A percentile compares a stretch with the other conserved stretches of the same genome.
These are phyloP conservation scores for Herpotrichia juniperi DNA, from an alignment of 2,329 filamentous ascomycete species.

Conservation along the genomic window DNA sequence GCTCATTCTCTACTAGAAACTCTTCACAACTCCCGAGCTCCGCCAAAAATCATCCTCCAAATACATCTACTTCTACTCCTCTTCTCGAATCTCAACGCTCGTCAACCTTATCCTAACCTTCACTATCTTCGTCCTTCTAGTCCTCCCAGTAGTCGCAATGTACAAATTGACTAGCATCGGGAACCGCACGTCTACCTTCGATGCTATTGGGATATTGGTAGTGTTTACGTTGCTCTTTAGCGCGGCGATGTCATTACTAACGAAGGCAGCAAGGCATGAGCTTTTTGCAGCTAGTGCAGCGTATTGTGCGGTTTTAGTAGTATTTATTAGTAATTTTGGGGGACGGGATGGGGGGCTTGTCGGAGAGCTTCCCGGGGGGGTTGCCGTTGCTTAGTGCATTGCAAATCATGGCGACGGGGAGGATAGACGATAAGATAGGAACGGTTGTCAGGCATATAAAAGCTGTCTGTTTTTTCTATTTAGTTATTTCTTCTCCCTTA, in stretches of 20 bases:
- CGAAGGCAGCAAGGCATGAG: constrained; percentile 24
- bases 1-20: constrained; percentile 17
- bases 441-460: too few relatives aligned
- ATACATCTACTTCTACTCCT: constrained; percentile 37
- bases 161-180: constrained; percentile 40
- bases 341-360: not conserved
- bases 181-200: constrained; percentile 29
- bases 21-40: constrained; percentile 41
- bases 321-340: constrained; percentile 31
- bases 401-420: too few relatives aligned
- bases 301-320: constrained; percentile 30
- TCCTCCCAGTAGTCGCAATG: constrained; percentile 44
- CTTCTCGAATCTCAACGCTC: constrained; percentile 36
- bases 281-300: constrained; percentile 27
- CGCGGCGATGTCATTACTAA: constrained; percentile 25
- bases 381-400: too few relatives aligned
- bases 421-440: too few relatives aligned
- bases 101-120: constrained; percentile 44
- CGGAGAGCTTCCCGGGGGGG: too few relatives aligned
- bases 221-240: constrained; percentile 24
- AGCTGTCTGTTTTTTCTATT: too few relatives aligned
- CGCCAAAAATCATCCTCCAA: constrained; percentile 34
- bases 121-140: constrained; percentile 46
- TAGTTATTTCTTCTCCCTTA: too few relatives aligned
- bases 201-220: constrained; percentile 38